Percentiles rank a stretch among this genome's conserved stretches.
Evolutionary conservation across 768 basidiomycete species (phyloP).

Genomic region (Psilocybe cubensis): DNA sequence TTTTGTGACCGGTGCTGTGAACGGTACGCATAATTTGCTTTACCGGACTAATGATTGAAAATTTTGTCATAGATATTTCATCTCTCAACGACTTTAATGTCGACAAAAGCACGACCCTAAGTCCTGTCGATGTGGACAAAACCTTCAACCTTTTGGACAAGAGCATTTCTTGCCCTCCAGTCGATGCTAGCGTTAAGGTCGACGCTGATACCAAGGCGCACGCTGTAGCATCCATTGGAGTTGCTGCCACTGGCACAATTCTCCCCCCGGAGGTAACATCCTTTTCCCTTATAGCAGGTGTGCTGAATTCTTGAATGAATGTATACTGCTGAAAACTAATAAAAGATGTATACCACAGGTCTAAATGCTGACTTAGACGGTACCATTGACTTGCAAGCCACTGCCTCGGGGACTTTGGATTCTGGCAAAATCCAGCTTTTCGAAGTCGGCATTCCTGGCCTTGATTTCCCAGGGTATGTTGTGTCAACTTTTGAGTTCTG

Average conservation of each 20-base stretch:
- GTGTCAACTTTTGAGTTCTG: background rate
- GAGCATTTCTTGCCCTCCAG: constrained; percentile 28
- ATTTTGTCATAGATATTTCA: constrained; percentile 14
- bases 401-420: constrained; percentile 42
- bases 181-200: constrained; percentile 27
- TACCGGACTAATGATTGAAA: background rate
- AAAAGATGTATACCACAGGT: constrained; percentile 21
- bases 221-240: constrained; percentile 37
- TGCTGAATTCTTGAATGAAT: constrained; percentile 9
- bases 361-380: constrained; percentile 44
- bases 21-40: constrained; percentile 22
- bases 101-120: constrained; percentile 31
- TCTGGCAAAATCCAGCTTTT: constrained; percentile 45
- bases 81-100: constrained; percentile 34
- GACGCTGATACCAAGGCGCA: constrained; percentile 35
- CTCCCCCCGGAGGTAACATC: constrained; percentile 43
- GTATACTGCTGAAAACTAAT: background rate
- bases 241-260: constrained; percentile 47
- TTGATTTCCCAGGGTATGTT: constrained; percentile 53
- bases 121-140: constrained; percentile 34
- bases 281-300: constrained; percentile 39
- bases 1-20: constrained; percentile 31
- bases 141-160: constrained; percentile 33
- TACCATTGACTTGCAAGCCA: constrained; percentile 38
- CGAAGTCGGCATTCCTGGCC: constrained; percentile 46